Percentiles rank a stretch among this genome's conserved stretches.
Conservation (phyloP, 140 eudicot genomes). For the Flaveria floridana region DNA sequence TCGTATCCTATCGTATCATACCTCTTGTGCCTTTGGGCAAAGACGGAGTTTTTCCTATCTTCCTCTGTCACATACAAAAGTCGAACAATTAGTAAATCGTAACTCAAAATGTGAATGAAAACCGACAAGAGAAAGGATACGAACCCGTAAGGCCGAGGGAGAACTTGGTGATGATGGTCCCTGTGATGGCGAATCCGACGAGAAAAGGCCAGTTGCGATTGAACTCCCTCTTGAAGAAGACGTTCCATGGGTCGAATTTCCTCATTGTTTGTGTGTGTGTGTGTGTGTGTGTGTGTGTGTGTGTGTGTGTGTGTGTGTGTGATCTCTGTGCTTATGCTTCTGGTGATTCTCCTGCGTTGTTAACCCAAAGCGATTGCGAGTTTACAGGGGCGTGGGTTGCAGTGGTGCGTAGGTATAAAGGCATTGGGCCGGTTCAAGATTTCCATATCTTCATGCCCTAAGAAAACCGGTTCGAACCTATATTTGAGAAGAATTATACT, state of each 20-base stretch:
- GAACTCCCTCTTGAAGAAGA: slow-evolving; percentile 59
- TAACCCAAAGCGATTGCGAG: background rate
- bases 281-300: background rate
- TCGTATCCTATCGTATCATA: background rate
- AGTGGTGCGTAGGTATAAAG: too few relatives aligned
- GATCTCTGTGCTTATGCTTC: background rate
- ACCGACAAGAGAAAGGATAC: background rate
- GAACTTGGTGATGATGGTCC: slow-evolving; percentile 57
- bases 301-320: slow-evolving; percentile 4
- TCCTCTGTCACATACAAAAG: slow-evolving; percentile 40
- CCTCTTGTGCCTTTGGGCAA: slow-evolving; percentile 68
- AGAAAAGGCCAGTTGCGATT: slow-evolving; percentile 69
- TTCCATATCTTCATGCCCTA: background rate
- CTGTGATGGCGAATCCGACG: slow-evolving; percentile 65
- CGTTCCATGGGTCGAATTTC: slow-evolving; percentile 66
- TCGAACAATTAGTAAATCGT: background rate
- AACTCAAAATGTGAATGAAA: background rate
- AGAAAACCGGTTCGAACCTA: background rate
- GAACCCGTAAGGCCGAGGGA: slow-evolving; percentile 61
- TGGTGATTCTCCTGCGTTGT: background rate
- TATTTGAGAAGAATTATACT: too few relatives aligned
- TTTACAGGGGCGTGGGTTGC: background rate
- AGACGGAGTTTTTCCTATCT: slow-evolving; percentile 64
- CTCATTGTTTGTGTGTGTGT: slow-evolving; percentile 16
- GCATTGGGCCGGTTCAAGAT: too few relatives aligned